Conservation (phyloP, 352 stramenopile species). For the Thalassiosira sp. region DNA sequence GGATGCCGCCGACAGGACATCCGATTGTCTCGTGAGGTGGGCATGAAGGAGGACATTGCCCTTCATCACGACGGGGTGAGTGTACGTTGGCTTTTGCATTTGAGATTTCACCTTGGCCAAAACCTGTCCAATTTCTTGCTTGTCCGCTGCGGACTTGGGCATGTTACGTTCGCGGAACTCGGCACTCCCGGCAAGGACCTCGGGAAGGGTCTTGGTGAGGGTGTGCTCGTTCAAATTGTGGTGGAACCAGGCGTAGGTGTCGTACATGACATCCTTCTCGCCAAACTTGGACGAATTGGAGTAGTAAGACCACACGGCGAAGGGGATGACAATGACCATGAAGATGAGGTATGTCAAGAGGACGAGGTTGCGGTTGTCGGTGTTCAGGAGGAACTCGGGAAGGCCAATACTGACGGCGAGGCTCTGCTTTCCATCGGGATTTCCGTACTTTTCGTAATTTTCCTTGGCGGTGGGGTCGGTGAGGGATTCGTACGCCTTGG, state of each 20-base stretch:
- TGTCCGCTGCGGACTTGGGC: slow-evolving; percentile 62
- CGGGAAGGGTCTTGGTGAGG: slow-evolving; percentile 92
- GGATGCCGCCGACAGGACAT: slow-evolving; percentile 55
- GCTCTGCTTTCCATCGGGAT: slow-evolving; percentile 97
- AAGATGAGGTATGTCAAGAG: slow-evolving; percentile 98
- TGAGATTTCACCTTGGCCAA: slow-evolving; percentile 76
- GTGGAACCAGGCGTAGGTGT: slow-evolving; percentile 99
- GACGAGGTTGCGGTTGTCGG: slow-evolving; percentile 97
- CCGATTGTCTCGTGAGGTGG: slow-evolving; percentile 90
- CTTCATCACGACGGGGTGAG: slow-evolving; percentile 85
- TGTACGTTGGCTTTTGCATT: slow-evolving; percentile 87
- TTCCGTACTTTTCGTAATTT: slow-evolving; percentile 98
- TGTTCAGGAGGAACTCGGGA: slow-evolving; percentile 95
- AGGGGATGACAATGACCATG: slow-evolving; percentile 97
- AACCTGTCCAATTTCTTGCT: slow-evolving; percentile 64
- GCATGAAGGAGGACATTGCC: slow-evolving; percentile 92
- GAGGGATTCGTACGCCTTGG: slow-evolving; percentile 92
- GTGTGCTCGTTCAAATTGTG: slow-evolving; percentile 94
- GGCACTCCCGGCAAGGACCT: slow-evolving; percentile 85
- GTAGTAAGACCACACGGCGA: slow-evolving; percentile 91
- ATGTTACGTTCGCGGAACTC: slow-evolving; percentile 85
- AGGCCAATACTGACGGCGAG: slow-evolving; percentile 95
- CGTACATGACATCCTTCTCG: slow-evolving; percentile 99
- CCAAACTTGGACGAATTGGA: slow-evolving; percentile 93
- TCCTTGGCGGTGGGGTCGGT: slow-evolving; percentile 94